Percentiles rank a stretch among this genome's conserved stretches.
Conservation (phyloP, 768 basidiomycete genomes). For the Collybiopsis confluens region DNA sequence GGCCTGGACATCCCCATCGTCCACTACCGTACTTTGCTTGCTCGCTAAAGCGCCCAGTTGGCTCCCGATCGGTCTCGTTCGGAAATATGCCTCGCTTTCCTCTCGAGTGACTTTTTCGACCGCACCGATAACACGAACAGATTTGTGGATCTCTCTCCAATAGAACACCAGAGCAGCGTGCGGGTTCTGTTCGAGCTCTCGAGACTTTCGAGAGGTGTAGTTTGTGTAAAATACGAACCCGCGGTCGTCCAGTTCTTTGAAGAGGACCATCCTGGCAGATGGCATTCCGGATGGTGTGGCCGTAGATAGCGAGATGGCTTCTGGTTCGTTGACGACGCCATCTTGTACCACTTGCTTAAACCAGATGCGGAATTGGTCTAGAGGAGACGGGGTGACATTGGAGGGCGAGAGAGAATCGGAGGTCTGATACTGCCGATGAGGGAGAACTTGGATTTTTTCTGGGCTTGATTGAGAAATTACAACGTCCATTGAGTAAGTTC, state of each 20-base stretch:
- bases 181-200: conserved; percentile 73
- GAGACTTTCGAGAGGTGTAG: conserved; percentile 89
- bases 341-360: conserved; percentile 60
- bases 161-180: conserved; percentile 84
- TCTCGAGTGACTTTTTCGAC: conserved; percentile 72
- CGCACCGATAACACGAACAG: conserved; percentile 79
- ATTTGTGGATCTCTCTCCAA: conserved; percentile 81
- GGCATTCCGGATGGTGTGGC: conserved; percentile 71
- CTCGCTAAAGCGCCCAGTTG: conserved; percentile 93
- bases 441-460: conserved; percentile 62
- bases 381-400: conserved; percentile 61
- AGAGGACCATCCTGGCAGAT: conserved; percentile 83
- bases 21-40: conserved; percentile 76
- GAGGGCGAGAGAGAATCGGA: conserved; percentile 57
- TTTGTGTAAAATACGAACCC: conserved; percentile 99
- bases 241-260: conserved; percentile 82
- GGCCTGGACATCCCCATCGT: conserved; percentile 62
- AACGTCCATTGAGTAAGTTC: conserved; percentile 28
- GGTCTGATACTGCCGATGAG: conserved; percentile 74
- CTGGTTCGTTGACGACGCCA: conserved; percentile 75
- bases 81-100: conserved; percentile 84
- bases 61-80: conserved; percentile 76
- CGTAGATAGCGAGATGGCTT: conserved; percentile 82
- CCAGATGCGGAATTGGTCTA: conserved; percentile 86
- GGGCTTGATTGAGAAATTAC: conserved; percentile 41